A percentile compares a stretch with the other conserved stretches of the same genome.
phyloP scores from a whole-genome alignment of 495 filamentous ascomycete species.

The Amniculicola lignicola region DNA sequence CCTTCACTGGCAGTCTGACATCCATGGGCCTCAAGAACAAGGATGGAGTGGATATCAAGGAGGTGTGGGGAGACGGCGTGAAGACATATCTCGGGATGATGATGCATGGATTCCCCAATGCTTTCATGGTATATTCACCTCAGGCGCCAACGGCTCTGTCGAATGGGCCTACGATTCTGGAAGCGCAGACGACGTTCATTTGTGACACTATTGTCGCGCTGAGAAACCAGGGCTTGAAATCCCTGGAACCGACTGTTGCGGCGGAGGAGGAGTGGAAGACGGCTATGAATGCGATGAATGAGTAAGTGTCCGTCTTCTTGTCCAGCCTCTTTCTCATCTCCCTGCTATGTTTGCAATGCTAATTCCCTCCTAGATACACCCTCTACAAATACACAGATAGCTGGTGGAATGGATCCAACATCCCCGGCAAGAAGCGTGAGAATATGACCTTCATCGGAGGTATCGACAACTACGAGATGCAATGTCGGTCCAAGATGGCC shows the following conservation, averaged over 20 bases:
- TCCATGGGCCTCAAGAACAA: constrained; percentile 26
- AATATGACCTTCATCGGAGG: constrained; percentile 32
- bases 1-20: constrained; percentile 25
- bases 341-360: no score
- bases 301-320: no score
- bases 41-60: constrained; percentile 27
- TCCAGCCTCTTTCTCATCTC: no score
- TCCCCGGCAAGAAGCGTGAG: constrained; percentile 35
- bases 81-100: constrained; percentile 28
- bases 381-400: constrained; percentile 30
- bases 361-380: constrained; percentile 2
- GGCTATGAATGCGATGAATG: constrained; percentile 10
- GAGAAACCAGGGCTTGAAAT: constrained; percentile 2
- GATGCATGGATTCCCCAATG: constrained; percentile 29
- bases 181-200: constrained; percentile 31
- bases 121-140: constrained; percentile 27
- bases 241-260: constrained; percentile 26
- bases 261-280: constrained; percentile 35
- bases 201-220: constrained; percentile 25
- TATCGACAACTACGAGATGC: constrained; percentile 29
- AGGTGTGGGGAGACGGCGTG: constrained; percentile 24
- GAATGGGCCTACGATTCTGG: constrained; percentile 31
- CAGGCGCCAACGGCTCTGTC: constrained; percentile 36
- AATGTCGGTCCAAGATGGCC: constrained; percentile 29
- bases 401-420: constrained; percentile 35